Evolutionary conservation across 768 basidiomycete species (phyloP).

Genomic region (Suillus bovinus): DNA sequence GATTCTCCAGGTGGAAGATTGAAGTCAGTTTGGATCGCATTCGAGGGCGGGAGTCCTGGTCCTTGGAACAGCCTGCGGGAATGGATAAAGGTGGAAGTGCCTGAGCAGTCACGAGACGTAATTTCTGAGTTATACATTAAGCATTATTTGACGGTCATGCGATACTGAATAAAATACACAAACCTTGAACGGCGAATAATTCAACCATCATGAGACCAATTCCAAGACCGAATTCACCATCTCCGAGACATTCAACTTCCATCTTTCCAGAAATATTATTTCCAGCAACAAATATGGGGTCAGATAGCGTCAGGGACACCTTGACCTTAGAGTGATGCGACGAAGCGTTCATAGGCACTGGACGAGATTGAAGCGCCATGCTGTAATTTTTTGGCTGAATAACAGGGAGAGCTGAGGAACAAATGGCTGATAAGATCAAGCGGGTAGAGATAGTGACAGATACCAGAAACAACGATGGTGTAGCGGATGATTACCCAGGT

Average conservation of each 20-base stretch:
- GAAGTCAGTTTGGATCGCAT: constrained; percentile 67
- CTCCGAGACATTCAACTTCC: constrained; percentile 78
- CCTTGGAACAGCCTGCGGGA: constrained; percentile 76
- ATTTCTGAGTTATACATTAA: constrained; percentile 50
- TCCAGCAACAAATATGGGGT: constrained; percentile 67
- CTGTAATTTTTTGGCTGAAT: background rate
- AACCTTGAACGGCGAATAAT: constrained; percentile 72
- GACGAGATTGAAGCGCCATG: constrained; percentile 37
- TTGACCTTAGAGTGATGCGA: constrained; percentile 78
- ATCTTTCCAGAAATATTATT: constrained; percentile 69
- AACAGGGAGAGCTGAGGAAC: background rate
- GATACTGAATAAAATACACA: constrained; percentile 13
- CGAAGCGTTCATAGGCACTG: constrained; percentile 81
- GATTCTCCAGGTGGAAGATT: constrained; percentile 53
- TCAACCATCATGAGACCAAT: constrained; percentile 78
- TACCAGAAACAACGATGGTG: constrained; percentile 13
- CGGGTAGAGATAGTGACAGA: constrained; percentile 13
- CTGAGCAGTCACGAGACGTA: constrained; percentile 76
- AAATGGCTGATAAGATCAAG: constrained; percentile 6
- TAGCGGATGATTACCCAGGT: constrained; percentile 3
- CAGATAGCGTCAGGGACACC: constrained; percentile 59
- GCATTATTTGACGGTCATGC: constrained; percentile 1
- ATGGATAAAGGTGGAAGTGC: constrained; percentile 76
- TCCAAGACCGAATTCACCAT: constrained; percentile 61
- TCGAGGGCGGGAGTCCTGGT: constrained; percentile 78